Base-by-base conservation (phyloP, 139 green algal species). In the Tetradesmus obliquus region DNA sequence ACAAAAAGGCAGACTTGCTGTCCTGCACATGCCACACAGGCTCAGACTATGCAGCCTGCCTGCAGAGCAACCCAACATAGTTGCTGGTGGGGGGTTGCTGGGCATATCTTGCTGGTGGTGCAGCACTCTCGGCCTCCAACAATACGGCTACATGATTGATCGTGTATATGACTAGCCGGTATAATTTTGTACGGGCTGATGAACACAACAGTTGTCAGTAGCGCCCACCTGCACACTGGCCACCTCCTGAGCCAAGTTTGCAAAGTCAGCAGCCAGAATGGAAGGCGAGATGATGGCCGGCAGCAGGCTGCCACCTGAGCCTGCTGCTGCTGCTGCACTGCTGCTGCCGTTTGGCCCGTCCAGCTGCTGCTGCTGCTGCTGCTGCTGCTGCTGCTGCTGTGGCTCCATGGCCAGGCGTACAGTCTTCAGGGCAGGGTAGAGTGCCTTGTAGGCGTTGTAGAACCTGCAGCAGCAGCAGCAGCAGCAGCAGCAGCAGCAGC, bases 211-310 rank as follows among this genome's bases (percentile, higher is more conserved):
- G 32, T 45, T 45, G 32, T 45, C 32, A 45, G 0, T 45, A 45
- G 32, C 32, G 0, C 32, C 32, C 7, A 51, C 24, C 76, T 82
- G 12, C 84, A 91, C 94, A 0, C 87, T 72, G 8, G 92, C 85
- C 24, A 96, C 94, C 66, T 98, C 97, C 9, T 84, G 15, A 3
- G 88, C 95, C 53, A 99, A 91, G 69, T 93, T 89, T 5, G 97
- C 95, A 92, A 99, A 99, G 92, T 99, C 97, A 1, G 96, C 96
- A 0, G 97, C 95, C 76, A 99, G 93, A 55, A 99, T 98, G 45
- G 95, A 98, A 20, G 97, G 97, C 1, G 96, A 94, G 1, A 99
- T 91, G 22, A 97, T 94, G 1, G 88, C 71, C 54, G 55, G 85
- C 60, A 92, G 90, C 12, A 24, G 62, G 9, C 66, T 72, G 88